Conservation (phyloP, 441 rosid genomes). For the Raphanus hybrid region DNA sequence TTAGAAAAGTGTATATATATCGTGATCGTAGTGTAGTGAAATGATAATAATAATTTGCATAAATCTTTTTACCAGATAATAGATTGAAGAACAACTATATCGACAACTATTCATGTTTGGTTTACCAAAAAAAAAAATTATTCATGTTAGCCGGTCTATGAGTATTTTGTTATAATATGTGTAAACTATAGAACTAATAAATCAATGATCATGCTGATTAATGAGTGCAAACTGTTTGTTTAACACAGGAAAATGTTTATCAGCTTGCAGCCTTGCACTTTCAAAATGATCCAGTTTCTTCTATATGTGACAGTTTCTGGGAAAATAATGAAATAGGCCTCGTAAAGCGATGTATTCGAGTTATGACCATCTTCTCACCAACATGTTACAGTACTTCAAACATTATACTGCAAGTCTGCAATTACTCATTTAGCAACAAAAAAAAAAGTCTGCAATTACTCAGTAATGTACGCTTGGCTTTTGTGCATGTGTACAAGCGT, state of each 20-base stretch:
- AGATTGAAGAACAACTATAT: not conserved
- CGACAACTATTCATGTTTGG: not conserved
- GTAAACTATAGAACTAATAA: not conserved
- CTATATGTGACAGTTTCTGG: not conserved
- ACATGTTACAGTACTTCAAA: slow-evolving; percentile 25
- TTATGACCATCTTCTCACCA: slow-evolving; percentile 20
- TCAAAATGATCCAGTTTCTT: not conserved
- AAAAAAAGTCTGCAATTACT: not conserved
- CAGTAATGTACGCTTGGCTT: slow-evolving; percentile 11
- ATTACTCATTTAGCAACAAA: not conserved
- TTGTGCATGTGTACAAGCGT: slow-evolving; percentile 15
- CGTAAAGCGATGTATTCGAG: not conserved
- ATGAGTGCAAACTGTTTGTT: not conserved
- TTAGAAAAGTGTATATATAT: not conserved
- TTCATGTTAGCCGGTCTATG: not conserved
- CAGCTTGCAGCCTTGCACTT: not conserved
- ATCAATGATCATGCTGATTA: not conserved
- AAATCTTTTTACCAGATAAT: not conserved
- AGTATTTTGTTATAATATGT: not conserved
- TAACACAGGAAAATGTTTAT: not conserved
- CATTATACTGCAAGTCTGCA: slow-evolving; percentile 16
- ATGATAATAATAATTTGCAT: not conserved
- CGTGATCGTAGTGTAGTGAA: not conserved
- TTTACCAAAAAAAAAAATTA: not conserved
- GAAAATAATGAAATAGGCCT: slow-evolving; percentile 17